Evolutionary conservation across 2,329 filamentous ascomycete genomes (phyloP).

Genomic region (Pyrenophora teres): DNA sequence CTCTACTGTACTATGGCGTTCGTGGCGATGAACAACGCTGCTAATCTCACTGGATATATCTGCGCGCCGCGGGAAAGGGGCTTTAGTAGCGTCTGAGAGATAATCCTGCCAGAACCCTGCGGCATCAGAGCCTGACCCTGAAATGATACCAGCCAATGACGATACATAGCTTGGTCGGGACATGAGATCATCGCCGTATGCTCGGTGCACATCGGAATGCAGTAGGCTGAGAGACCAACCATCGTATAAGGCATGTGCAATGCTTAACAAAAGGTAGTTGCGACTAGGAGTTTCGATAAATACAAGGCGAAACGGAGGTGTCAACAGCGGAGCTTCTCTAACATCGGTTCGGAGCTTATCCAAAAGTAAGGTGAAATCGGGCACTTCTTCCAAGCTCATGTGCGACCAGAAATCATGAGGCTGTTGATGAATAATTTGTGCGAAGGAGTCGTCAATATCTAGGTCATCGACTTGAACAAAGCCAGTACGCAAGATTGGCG

Average conservation of each 20-base stretch:
- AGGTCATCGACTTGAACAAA: constrained; percentile 71
- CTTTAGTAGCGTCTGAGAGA: constrained; percentile 58
- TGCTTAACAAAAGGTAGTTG: constrained; percentile 65
- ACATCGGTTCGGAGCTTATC: constrained; percentile 45
- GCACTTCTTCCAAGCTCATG: constrained; percentile 20
- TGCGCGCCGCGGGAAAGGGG: constrained; percentile 45
- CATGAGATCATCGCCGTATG: constrained; percentile 59
- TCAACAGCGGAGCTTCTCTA: constrained; percentile 3
- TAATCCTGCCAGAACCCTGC: constrained; percentile 73
- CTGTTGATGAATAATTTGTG: constrained; percentile 57
- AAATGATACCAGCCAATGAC: constrained; percentile 61
- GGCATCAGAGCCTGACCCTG: constrained; percentile 54
- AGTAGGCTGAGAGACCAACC: constrained; percentile 80
- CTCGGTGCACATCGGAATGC: constrained; percentile 69
- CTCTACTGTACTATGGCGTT: constrained; percentile 53
- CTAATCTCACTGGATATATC: neutral
- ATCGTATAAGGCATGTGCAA: constrained; percentile 88
- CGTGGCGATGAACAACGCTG: constrained; percentile 49
- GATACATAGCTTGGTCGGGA: constrained; percentile 56
- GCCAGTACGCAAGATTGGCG: constrained; percentile 75
- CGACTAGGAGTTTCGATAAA: constrained; percentile 42
- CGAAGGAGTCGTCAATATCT: constrained; percentile 59
- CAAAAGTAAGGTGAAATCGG: constrained; percentile 40
- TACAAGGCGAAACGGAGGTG: constrained; percentile 44
- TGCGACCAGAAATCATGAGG: constrained; percentile 45